A percentile compares a stretch with the other conserved stretches of the same genome.
These are phyloP conservation scores for Aspergillus vadensis DNA, from an alignment of 2,329 filamentous ascomycete genomes.

Conservation along the genomic window DNA sequence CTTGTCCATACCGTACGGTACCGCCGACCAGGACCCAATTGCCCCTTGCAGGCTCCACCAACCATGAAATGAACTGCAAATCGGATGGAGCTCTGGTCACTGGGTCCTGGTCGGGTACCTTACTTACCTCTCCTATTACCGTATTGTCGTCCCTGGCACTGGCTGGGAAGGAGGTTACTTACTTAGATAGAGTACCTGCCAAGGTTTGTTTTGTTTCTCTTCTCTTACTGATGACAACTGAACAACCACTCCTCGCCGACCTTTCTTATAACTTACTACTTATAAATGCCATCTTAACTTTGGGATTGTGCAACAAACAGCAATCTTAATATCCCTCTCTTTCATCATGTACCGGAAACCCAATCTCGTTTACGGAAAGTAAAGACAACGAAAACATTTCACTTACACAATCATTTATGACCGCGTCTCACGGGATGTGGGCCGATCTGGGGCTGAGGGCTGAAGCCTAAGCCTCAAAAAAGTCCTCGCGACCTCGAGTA, in stretches of 20 bases:
- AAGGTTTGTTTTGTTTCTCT: too few relatives aligned
- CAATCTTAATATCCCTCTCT: not conserved
- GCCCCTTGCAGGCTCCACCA: slow-evolving; percentile 24
- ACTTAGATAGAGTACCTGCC: not conserved
- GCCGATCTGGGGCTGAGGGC: slow-evolving; percentile 16
- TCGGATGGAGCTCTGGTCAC: slow-evolving; percentile 10
- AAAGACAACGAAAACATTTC: not conserved
- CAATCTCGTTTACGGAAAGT: not conserved
- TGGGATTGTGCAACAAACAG: not conserved
- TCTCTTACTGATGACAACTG: not conserved
- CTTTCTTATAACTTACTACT: not conserved
- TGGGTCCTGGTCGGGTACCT: slow-evolving; percentile 14
- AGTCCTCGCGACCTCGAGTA: not conserved
- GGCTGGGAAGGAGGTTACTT: not conserved
- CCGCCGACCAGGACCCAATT: slow-evolving; percentile 16
- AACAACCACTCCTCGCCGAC: not conserved
- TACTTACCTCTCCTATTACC: not conserved
- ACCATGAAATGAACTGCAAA: slow-evolving; percentile 15
- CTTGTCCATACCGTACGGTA: slow-evolving; percentile 21
- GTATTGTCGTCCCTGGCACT: not conserved
- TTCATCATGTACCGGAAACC: not conserved
- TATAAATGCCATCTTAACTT: not conserved
- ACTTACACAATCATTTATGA: slow-evolving; percentile 1
- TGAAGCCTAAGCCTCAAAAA: slow-evolving; percentile 13
- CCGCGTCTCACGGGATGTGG: slow-evolving; percentile 20